Base-by-base conservation (phyloP, 176 grass and related monocot species). In the Luzula sylvatica region DNA sequence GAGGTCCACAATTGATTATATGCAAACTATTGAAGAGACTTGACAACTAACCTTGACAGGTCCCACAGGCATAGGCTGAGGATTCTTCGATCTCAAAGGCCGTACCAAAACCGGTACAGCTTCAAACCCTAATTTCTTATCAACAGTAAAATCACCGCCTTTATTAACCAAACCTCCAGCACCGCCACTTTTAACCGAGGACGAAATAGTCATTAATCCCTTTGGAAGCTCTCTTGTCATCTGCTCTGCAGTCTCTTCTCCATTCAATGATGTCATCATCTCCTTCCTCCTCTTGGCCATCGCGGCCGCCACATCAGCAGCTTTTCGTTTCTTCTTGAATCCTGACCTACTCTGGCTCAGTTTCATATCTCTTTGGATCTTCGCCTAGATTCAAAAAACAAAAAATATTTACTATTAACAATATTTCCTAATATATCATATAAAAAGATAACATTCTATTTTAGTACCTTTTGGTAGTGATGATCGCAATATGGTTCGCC, bases 1-100 rank as follows among this genome's bases (percentile, higher is more conserved):
- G 9, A 9, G 30, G 0, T 9, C 30, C 30, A 47, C 30, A 66
- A 46, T 22, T 42, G n/a, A 18, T 54, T 66, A 14, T 25, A 5
- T 27, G n/a, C 14, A 24, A 40, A 70, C 56, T 56, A 55, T n/a
- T n/a, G n/a, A n/a, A n/a, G n/a, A n/a, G n/a, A 45, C 44, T 70
- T 56, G 64, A 14, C 47, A 15, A 38, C 40, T 41, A 55, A 99
- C 93, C 82, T 87, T 92, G 42, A 99, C 50, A 23, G 93, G 74
- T 23, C 72, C 86, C 55, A 99, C 61, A 26, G 93, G 93, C 30
- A 79, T 29, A 26, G 86, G 82, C 25, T 89, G 82, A 17, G 76
- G 82, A 42, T 99, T 99, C 86, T 99, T 99, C 38, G 93, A 99
- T 19, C 93, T 74, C 81, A 99, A 20, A 77, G 86, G 69, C 79